Evolutionary conservation across 257 asterid species (phyloP).

Genomic region (Scutellaria barbata): DNA sequence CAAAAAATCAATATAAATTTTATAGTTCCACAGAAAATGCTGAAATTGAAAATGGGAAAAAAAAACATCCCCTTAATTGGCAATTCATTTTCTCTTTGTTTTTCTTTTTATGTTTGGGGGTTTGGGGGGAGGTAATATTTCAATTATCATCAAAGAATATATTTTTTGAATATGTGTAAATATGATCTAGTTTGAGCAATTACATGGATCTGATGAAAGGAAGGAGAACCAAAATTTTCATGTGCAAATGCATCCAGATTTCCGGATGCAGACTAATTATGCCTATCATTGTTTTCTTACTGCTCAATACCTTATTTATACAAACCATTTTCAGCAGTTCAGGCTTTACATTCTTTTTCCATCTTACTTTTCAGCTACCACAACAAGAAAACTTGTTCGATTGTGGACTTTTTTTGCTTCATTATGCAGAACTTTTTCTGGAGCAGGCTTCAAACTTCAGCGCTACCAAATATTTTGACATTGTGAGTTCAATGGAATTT

Average conservation of each 20-base stretch:
- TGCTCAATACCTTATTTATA: background rate
- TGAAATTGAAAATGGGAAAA: too few species aligned
- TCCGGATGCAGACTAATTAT: constrained; percentile 20
- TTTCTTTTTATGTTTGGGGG: background rate
- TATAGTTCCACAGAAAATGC: too few species aligned
- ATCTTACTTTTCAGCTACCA: constrained; percentile 67
- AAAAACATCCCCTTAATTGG: too few species aligned
- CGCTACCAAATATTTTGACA: constrained; percentile 41
- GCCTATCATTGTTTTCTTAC: constrained; percentile 13
- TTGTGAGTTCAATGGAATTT: constrained; percentile 56
- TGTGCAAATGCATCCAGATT: constrained; percentile 17
- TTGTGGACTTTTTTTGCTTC: constrained; percentile 94
- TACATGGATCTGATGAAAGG: background rate
- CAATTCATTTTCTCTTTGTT: too few species aligned
- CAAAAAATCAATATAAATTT: too few species aligned
- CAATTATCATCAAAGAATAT: too few species aligned
- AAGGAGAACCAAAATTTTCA: constrained; percentile 18
- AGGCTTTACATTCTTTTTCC: constrained; percentile 24
- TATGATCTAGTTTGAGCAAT: background rate
- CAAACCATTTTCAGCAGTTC: constrained; percentile 15
- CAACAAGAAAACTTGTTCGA: constrained; percentile 88
- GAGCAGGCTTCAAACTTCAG: constrained; percentile 57
- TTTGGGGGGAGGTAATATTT: background rate
- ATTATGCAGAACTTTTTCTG: constrained; percentile 79
- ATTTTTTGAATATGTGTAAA: constrained; percentile 1